phyloP scores from a whole-genome alignment of 257 asterid genomes.

The Fraxinus excelsior region DNA sequence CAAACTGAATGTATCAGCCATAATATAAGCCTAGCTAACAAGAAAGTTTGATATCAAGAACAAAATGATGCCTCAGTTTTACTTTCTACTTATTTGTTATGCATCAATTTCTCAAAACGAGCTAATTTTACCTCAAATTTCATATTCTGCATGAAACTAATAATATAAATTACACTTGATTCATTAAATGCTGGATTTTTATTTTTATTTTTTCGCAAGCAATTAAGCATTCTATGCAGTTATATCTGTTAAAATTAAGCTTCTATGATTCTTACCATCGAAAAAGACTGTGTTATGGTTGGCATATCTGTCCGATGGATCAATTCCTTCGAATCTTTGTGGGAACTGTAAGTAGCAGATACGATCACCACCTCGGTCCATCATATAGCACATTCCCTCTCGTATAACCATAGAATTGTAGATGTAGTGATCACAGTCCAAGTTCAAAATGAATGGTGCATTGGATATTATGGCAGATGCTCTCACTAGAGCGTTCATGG shows the following conservation, averaged over 20 bases:
- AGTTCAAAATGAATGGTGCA: conserved; percentile 88
- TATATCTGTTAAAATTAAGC: not conserved
- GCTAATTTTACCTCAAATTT: not conserved
- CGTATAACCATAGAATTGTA: conserved; percentile 74
- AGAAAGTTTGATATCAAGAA: not conserved
- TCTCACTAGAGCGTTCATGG: conserved; percentile 93
- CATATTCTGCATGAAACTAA: not conserved
- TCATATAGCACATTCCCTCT: conserved; percentile 97
- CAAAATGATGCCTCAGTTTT: too few species aligned
- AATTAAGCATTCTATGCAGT: not conserved
- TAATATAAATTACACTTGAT: not conserved
- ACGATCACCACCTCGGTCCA: conserved; percentile 98
- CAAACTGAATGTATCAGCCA: not conserved
- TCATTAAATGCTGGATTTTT: too few species aligned
- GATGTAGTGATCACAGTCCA: conserved; percentile 92
- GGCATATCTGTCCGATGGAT: conserved; percentile 96
- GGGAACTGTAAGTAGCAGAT: conserved; percentile 95
- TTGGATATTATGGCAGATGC: conserved; percentile 93
- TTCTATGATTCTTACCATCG: conserved; percentile 55
- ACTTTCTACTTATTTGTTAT: not conserved
- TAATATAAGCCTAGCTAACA: not conserved
- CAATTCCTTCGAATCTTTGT: conserved; percentile 95
- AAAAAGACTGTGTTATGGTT: conserved; percentile 94
- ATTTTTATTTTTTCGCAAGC: too few species aligned
- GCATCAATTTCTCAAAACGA: not conserved